Evolutionary conservation across 2,329 filamentous ascomycete genomes (phyloP), one percentile per base, ranked within the genome.

Genomic region (Fusarium ambrosium): DNA sequence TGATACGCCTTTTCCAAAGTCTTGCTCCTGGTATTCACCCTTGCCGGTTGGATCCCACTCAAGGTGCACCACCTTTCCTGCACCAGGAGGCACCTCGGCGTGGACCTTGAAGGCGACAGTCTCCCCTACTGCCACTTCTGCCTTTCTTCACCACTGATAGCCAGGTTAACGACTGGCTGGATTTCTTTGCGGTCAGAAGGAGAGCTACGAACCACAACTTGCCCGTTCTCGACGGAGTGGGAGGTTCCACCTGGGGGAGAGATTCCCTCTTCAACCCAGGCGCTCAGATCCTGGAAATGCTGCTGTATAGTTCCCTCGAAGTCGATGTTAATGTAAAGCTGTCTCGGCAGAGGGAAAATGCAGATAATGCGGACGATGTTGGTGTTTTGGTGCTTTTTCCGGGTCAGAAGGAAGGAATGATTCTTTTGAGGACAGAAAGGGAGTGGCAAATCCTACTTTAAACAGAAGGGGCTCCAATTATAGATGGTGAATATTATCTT

Each of bases 271-370:
- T 78, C 76, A 3, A 71, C 75, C 77, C 75, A 78, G 2, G 29
- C 68, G 14, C 55, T 64, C 6, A 79, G 27, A 24, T 78, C 76
- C 3, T 64, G 66, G 16, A 78, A 59, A 14, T 74, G 71, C 39
- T 78, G 74, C 36, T 77, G 45, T 22, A 64, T 55, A 6, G 71
- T 56, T 8, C 72, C 72, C 6, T 63, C 64, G 18, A 73, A 78
- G 27, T 72, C 60, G 16, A 77, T 64, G 10, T 41, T 3, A 20
- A 41, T 41, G n/a, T 20, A 6, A 41, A 41, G 39, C 39, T 20
- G 10, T 41, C 39, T 20, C 5, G 20, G 11, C n/a, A 11, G 10
- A 41, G 39, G n/a, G 39, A 41, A 20, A 10, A 41, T 20, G 10
- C 2, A 13, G 39, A 41, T n/a, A 20, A 20, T 41, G n/a, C 5